Evolutionary conservation across 176 grass and related monocot genomes (phyloP), one percentile per base, ranked within the genome.

Genomic region (Dactylis glomerata): DNA sequence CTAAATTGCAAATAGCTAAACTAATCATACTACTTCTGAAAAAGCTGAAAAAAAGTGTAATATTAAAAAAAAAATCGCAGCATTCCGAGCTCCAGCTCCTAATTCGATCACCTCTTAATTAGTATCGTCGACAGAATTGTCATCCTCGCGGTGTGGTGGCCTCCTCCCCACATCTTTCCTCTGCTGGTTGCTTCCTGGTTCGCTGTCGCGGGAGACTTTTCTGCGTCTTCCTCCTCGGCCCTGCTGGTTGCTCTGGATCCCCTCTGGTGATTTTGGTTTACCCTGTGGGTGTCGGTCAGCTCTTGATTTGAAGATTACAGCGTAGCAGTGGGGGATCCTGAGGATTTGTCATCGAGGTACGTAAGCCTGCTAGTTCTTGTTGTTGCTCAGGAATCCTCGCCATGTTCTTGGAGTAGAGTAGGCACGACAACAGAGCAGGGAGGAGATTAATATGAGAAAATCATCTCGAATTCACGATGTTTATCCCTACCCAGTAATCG

Each of bases 171-270:
- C 61, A 64, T 33, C 61, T 36, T 20, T 22, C 16, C 17, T 67
- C 26, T 28, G 70, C 42, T 49, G 20, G 30, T 22, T n/a, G 40
- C 51, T 62, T 40, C 41, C n/a, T 77, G 9, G 50, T 15, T 40
- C 34, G 75, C 84, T 74, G 46, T 86, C 30, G 8, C 63, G 3
- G 64, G 23, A 22, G 22, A 73, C 56, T 14, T 56, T 17, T 69
- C 58, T 69, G 1, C 26, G 45, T 64, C 61, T 37, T 85, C 49
- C 49, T 28, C 34, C 42, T 49, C 42, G 26, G 27, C 65, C 13
- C 20, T 14, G 68, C 68, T 77, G 33, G 24, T 44, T 86, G 72
- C 51, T 86, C 42, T 26, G 36, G 79, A 58, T 49, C 52, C 80
- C 2, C 1, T 9, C 8, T 40, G 19, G 6, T 41, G 38, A 44